Evolutionary conservation across 768 basidiomycete genomes (phyloP).

Genomic region (Goffeauzyma gilvescens): DNA sequence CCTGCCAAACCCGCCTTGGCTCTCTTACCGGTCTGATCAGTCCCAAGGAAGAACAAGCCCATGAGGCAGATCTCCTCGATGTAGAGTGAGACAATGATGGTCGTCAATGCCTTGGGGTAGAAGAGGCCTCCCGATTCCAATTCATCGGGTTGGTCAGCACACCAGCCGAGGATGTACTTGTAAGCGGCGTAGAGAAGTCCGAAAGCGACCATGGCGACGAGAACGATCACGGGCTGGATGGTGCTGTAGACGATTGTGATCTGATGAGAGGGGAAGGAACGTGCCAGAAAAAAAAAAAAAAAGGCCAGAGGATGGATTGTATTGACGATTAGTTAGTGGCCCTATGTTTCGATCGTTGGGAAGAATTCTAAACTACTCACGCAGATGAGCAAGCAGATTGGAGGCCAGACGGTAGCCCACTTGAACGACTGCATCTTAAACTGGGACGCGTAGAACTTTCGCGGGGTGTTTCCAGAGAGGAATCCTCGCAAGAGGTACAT

Average conservation of each 20-base stretch:
- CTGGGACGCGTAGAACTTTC: slow-evolving; percentile 24
- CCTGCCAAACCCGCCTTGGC: slow-evolving; percentile 27
- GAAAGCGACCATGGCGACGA: slow-evolving; percentile 28
- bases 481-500: slow-evolving; percentile 24
- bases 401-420: slow-evolving; percentile 27
- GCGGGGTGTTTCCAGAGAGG: slow-evolving; percentile 28
- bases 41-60: slow-evolving; percentile 32
- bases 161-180: slow-evolving; percentile 33
- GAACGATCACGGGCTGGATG: slow-evolving; percentile 32
- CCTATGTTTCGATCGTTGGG: too few relatives aligned
- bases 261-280: slow-evolving; percentile 25
- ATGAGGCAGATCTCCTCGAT: slow-evolving; percentile 30
- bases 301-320: too few relatives aligned
- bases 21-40: slow-evolving; percentile 16
- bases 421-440: slow-evolving; percentile 15
- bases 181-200: slow-evolving; percentile 28
- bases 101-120: slow-evolving; percentile 33
- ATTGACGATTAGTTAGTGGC: too few relatives aligned
- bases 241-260: slow-evolving; percentile 33
- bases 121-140: slow-evolving; percentile 34
- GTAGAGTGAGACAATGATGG: slow-evolving; percentile 32
- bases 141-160: slow-evolving; percentile 30
- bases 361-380: too few relatives aligned
- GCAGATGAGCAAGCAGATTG: slow-evolving; percentile 25
- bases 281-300: too few relatives aligned